Conservation (phyloP, 2,329 filamentous ascomycete genomes). For the Trichoderma arundinaceum region DNA sequence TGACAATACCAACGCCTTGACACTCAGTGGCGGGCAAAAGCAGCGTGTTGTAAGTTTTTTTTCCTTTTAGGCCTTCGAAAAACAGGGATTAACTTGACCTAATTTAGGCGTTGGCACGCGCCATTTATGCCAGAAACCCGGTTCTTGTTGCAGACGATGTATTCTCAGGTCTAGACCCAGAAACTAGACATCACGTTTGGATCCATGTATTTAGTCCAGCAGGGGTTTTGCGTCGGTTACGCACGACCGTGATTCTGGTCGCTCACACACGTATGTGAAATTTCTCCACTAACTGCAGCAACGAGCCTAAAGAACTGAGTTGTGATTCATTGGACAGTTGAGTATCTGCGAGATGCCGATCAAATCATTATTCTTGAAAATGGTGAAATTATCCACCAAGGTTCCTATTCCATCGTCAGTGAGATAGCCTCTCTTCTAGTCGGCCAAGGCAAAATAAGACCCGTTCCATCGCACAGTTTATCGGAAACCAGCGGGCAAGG, state of each 20-base stretch:
- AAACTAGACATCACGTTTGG: conserved; percentile 2
- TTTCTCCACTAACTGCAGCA: background rate
- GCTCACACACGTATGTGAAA: conserved; percentile 2
- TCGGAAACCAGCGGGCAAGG: conserved; percentile 1
- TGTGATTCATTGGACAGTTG: background rate
- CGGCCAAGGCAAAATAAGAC: background rate
- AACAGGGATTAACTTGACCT: background rate
- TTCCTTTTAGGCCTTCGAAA: background rate
- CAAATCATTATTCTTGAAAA: conserved; percentile 11
- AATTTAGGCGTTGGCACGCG: conserved; percentile 9
- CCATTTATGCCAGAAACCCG: conserved; percentile 1
- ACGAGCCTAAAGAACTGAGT: background rate
- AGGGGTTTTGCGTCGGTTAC: background rate
- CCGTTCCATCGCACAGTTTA: background rate
- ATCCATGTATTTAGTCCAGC: conserved; percentile 7
- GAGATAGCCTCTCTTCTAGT: background rate
- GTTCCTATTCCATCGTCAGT: background rate
- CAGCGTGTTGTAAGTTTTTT: conserved; percentile 35
- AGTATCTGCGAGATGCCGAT: conserved; percentile 2
- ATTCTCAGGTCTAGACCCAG: conserved; percentile 4
- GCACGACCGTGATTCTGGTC: conserved; percentile 11
- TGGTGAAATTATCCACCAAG: conserved; percentile 1
- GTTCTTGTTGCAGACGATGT: conserved; percentile 17
- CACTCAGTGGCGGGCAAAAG: conserved; percentile 37
- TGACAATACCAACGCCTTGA: conserved; percentile 32